These are phyloP conservation scores for Arabidopsis lyrata DNA, from an alignment of 441 rosid species.

Conservation along the genomic window DNA sequence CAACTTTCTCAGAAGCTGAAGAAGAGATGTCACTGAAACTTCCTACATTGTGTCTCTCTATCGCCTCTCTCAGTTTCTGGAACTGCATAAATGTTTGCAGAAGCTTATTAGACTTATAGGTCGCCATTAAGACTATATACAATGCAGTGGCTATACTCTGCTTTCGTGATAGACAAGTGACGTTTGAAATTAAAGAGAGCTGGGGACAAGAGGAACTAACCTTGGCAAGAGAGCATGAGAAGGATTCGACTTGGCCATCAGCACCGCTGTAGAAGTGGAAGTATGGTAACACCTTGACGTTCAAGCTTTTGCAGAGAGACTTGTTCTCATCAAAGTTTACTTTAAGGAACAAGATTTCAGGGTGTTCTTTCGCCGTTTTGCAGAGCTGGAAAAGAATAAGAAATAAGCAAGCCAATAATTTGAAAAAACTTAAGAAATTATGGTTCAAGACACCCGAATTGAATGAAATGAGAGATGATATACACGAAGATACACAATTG, in stretches of 20 bases:
- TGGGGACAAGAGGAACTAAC: slow-evolving; percentile 47
- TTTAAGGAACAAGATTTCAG: slow-evolving; percentile 81
- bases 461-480: slow-evolving; percentile 12
- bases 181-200: slow-evolving; percentile 2
- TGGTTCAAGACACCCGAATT: neutral
- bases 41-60: slow-evolving; percentile 58
- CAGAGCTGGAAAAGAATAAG: slow-evolving; percentile 62
- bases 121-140: neutral
- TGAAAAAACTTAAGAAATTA: neutral
- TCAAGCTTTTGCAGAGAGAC: slow-evolving; percentile 92
- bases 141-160: slow-evolving; percentile 1
- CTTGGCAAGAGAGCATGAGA: slow-evolving; percentile 94
- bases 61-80: slow-evolving; percentile 84
- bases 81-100: slow-evolving; percentile 61
- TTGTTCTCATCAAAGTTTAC: slow-evolving; percentile 94
- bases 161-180: neutral
- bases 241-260: slow-evolving; percentile 84
- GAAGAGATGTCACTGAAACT: slow-evolving; percentile 55
- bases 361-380: slow-evolving; percentile 81
- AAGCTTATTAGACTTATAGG: slow-evolving; percentile 13
- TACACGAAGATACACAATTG: neutral
- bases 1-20: slow-evolving; percentile 48
- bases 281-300: slow-evolving; percentile 86
- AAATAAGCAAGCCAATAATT: neutral
- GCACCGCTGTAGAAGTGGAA: slow-evolving; percentile 92